Percentiles rank a stretch among this genome's conserved stretches.
Conservation (phyloP, 169 alveolate species). For the Cryptosporidium bovis region DNA sequence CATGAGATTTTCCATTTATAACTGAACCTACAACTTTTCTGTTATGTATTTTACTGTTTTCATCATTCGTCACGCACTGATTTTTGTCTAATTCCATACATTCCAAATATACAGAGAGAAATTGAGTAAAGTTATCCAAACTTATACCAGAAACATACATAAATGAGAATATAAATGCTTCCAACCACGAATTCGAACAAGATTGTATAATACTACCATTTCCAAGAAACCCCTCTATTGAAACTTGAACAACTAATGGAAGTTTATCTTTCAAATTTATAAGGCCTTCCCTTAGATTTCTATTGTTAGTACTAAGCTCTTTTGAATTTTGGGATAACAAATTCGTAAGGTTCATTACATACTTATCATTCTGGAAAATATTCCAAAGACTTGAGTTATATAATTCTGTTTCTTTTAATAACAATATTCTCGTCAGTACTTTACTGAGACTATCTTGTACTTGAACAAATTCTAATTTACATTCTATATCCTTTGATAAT, state of each 20-base stretch:
- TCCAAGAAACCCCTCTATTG: conserved; percentile 33
- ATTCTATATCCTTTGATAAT: background rate
- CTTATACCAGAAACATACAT: conserved; percentile 48
- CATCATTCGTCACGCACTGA: no score
- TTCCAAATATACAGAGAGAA: conserved; percentile 41
- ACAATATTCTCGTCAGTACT: conserved; percentile 22
- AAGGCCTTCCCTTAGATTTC: conserved; percentile 6
- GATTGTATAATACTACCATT: conserved; percentile 53
- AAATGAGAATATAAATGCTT: conserved; percentile 61
- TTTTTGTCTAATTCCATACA: background rate
- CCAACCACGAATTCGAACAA: conserved; percentile 62
- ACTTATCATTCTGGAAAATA: conserved; percentile 34
- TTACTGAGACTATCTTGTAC: conserved; percentile 23
- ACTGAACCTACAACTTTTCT: background rate
- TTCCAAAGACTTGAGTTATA: conserved; percentile 47
- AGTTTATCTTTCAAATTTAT: conserved; percentile 11
- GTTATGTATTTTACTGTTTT: background rate
- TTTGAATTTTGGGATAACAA: conserved; percentile 20
- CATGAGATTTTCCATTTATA: conserved; percentile 16
- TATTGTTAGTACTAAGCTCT: conserved; percentile 9
- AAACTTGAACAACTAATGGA: conserved; percentile 34
- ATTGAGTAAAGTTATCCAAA: conserved; percentile 41
- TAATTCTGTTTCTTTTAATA: conserved; percentile 36
- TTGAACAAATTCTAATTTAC: background rate
- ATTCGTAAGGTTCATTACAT: conserved; percentile 5